A percentile compares a stretch with the other conserved stretches of the same genome.
phyloP scores from a whole-genome alignment of 139 green algal genomes.

The Coelastrella sp. region DNA sequence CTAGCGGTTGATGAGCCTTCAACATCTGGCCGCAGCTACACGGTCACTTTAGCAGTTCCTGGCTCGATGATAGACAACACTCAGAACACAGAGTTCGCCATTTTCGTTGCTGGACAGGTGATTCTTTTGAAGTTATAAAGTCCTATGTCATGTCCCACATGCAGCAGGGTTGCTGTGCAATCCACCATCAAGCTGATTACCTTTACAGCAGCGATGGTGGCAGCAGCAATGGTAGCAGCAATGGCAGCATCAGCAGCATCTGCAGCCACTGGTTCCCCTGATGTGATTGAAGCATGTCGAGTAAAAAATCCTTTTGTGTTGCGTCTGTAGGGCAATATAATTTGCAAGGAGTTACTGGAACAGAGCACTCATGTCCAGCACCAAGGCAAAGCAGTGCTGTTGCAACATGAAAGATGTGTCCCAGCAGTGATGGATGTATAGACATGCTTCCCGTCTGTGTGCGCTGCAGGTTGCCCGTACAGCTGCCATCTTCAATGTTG shows the following conservation, averaged over 20 bases:
- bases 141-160: too few relatives aligned
- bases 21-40: constrained; percentile 53
- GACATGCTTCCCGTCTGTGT: background rate
- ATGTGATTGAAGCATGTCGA: too few relatives aligned
- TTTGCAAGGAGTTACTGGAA: too few relatives aligned
- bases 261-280: too few relatives aligned
- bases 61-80: constrained; percentile 84
- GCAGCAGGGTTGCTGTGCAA: too few relatives aligned
- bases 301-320: too few relatives aligned
- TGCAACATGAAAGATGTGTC: too few relatives aligned
- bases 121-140: background rate
- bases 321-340: too few relatives aligned
- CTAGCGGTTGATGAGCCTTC: background rate
- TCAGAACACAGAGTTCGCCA: constrained; percentile 78
- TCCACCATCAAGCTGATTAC: too few relatives aligned
- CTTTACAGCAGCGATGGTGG: background rate
- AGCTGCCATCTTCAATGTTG: constrained; percentile 84
- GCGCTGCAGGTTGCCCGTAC: constrained; percentile 73
- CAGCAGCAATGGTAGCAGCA: background rate
- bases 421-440: background rate
- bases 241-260: background rate
- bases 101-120: constrained; percentile 71
- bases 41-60: constrained; percentile 80
- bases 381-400: too few relatives aligned
- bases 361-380: too few relatives aligned